Evolutionary conservation across 345 rosid species (phyloP).

Genomic region (Eucalyptus regnans): DNA sequence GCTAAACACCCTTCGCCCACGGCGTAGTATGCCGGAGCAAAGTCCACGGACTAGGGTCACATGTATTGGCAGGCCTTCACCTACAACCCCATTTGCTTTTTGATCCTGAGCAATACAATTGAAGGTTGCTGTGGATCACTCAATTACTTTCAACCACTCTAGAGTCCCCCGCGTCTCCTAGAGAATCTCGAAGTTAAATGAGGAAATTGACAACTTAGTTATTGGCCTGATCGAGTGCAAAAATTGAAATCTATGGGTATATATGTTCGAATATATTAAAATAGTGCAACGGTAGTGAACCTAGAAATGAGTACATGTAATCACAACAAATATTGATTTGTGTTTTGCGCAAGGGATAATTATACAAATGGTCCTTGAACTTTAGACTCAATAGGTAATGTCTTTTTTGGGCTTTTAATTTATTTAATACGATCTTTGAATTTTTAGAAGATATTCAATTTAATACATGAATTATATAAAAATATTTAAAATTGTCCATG

Average conservation of each 20-base stretch:
- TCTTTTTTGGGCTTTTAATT: too few species aligned
- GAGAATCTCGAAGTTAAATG: not conserved
- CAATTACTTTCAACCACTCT: not conserved
- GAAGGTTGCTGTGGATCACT: not conserved
- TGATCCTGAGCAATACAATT: not conserved
- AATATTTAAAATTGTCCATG: too few species aligned
- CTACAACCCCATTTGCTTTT: not conserved
- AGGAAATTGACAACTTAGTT: not conserved
- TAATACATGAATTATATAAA: too few species aligned
- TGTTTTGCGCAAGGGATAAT: not conserved
- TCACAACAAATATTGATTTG: not conserved
- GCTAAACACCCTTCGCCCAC: not conserved
- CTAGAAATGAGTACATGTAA: not conserved
- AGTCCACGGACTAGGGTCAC: too few species aligned
- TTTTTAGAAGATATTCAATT: too few species aligned
- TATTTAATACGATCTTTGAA: too few species aligned
- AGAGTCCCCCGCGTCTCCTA: not conserved
- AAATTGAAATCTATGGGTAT: fast-evolving
- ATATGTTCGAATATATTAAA: not conserved
- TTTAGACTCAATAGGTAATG: too few species aligned
- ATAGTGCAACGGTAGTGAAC: not conserved
- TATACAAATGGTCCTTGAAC: too few species aligned
- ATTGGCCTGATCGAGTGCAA: not conserved
- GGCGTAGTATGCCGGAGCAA: too few species aligned
- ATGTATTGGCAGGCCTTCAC: too few species aligned